Evolutionary conservation across 495 filamentous ascomycete species (phyloP), one percentile per base, ranked within the genome.

Genomic region (Bathelium albidoporum): DNA sequence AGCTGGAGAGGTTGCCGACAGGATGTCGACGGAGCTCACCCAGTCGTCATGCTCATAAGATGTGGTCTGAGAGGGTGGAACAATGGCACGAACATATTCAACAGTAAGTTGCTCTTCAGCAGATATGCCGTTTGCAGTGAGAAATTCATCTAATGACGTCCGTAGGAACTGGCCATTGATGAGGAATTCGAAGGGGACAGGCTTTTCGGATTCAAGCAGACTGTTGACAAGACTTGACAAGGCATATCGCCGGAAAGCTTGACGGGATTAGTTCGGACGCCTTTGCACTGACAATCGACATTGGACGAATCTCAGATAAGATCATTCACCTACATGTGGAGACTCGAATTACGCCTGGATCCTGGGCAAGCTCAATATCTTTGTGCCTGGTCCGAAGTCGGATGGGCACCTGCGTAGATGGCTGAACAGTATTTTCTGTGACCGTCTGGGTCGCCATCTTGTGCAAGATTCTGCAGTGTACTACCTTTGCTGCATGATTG

Each of bases 41-140:
- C 94, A 98, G 70, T 97, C 93, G 69, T 97, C 91, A 72, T 97
- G 91, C 76, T 96, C 84, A 74, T 95, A 97, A 61, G 87, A 89
- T 5, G 91, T 84, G 45, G 92, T 84, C 72, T 90, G 89, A 14
- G 87, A 77, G 24, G 94, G 95, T 0, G 94, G 94, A 72, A 96
- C 86, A 60, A 95, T 77, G 60, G 90, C 91, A 64, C 90, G 86
- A 9, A 96, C 90, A 77, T 97, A 98, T 79, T 97, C 91, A 52
- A 98, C 82, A 34, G 87, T 87, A 32, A 98, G 76, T 2, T 86
- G 90, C 10, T 86, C 87, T 77, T 98, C 94, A 32, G 90, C 80
- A 44, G 89, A 95, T 62, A 96, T 85, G 45, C 92, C 94, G 75
- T 94, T 87, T 65, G 82, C 77, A 26, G 84, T 86, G 59, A 98